phyloP scores from a whole-genome alignment of 1,284 basidiomycete species.

The Naganishia albida region DNA sequence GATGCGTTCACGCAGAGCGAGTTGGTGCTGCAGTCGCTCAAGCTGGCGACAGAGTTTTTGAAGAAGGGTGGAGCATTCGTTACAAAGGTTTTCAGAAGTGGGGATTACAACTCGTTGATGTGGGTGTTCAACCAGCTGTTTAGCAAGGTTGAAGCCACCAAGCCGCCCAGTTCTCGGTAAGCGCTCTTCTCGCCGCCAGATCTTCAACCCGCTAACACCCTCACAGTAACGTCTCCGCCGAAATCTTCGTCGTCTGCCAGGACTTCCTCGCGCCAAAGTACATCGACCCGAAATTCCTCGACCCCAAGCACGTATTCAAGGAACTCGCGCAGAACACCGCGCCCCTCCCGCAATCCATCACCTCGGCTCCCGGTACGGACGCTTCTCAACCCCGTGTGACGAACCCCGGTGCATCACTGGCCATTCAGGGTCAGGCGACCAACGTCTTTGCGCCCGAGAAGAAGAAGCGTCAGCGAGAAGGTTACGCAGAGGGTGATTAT shows the following conservation, averaged over 20 bases:
- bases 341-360: slow-evolving; percentile 55
- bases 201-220: slow-evolving; percentile 17
- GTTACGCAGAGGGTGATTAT: slow-evolving; percentile 94
- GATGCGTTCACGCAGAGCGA: slow-evolving; percentile 98
- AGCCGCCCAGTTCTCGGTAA: slow-evolving; percentile 93
- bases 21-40: slow-evolving; percentile 92
- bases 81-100: slow-evolving; percentile 98
- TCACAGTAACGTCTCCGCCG: slow-evolving; percentile 92
- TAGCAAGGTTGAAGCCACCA: slow-evolving; percentile 94
- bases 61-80: slow-evolving; percentile 92
- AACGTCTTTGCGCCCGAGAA: slow-evolving; percentile 99
- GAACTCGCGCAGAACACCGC: slow-evolving; percentile 66
- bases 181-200: slow-evolving; percentile 37
- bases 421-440: slow-evolving; percentile 56
- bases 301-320: slow-evolving; percentile 97
- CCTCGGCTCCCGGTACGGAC: slow-evolving; percentile 31
- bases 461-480: slow-evolving; percentile 87
- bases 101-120: slow-evolving; percentile 96
- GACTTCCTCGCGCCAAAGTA: slow-evolving; percentile 92
- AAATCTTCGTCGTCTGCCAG: slow-evolving; percentile 98
- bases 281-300: slow-evolving; percentile 97
- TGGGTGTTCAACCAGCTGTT: slow-evolving; percentile 99
- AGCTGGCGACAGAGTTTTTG: slow-evolving; percentile 95
- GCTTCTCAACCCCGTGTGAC: slow-evolving; percentile 40
- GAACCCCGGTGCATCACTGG: slow-evolving; percentile 44